A percentile compares a stretch with the other conserved stretches of the same genome.
phyloP scores from a whole-genome alignment of 1,284 basidiomycete genomes.

The Leccinum pachyderme region DNA sequence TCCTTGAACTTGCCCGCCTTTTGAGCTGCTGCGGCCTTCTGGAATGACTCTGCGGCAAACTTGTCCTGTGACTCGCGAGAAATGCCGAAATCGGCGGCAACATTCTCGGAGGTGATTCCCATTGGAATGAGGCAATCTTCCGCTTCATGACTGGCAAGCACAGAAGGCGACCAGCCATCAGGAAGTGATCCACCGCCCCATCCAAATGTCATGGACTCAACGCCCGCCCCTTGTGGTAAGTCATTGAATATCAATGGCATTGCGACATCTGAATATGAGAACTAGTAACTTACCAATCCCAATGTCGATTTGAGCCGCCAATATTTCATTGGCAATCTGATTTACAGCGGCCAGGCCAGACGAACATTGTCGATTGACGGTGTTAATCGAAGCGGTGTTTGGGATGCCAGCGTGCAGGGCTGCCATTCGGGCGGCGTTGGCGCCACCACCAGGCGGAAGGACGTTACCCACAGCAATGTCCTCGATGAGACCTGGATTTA shows the following conservation, averaged over 20 bases:
- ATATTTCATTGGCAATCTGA: conserved; percentile 90
- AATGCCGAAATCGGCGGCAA: conserved; percentile 77
- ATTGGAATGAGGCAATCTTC: conserved; percentile 94
- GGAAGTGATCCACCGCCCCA: conserved; percentile 74
- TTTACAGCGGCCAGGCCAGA: conserved; percentile 88
- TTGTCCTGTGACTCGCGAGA: conserved; percentile 77
- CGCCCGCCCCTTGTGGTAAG: conserved; percentile 72
- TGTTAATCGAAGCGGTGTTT: conserved; percentile 76
- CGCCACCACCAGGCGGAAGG: conserved; percentile 89
- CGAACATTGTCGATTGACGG: conserved; percentile 94
- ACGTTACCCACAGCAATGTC: conserved; percentile 94
- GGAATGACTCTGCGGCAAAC: conserved; percentile 85
- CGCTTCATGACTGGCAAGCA: conserved; percentile 78
- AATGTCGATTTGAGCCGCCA: conserved; percentile 83
- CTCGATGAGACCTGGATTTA: conserved; percentile 84
- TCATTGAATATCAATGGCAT: conserved; percentile 4
- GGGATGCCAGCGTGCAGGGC: conserved; percentile 92
- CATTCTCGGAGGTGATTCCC: conserved; percentile 98
- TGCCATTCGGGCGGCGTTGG: conserved; percentile 91
- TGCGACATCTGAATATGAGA: conserved; percentile 9
- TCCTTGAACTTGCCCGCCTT: conserved; percentile 89
- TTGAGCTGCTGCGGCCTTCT: conserved; percentile 85
- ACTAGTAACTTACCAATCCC: conserved; percentile 70
- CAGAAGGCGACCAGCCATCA: conserved; percentile 75
- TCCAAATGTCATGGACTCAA: conserved; percentile 93